A percentile compares a stretch with the other conserved stretches of the same genome.
phyloP scores from a whole-genome alignment of 169 alveolate genomes.

The Plasmodium cynomolgi region DNA sequence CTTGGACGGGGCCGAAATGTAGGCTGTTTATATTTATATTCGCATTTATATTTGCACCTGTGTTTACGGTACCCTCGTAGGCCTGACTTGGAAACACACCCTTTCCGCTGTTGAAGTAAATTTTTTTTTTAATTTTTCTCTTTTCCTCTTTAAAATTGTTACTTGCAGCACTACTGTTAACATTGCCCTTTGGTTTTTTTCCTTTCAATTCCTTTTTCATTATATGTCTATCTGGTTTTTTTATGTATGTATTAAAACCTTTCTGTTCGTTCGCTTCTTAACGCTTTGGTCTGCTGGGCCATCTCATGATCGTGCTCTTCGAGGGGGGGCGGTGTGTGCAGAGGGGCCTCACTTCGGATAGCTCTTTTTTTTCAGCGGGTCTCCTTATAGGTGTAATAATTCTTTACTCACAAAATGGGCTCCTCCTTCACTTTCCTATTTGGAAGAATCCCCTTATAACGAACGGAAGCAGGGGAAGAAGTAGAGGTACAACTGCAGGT shows the following conservation, averaged over 20 bases:
- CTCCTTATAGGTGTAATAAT: not conserved
- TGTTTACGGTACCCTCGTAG: not conserved
- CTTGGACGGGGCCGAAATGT: not conserved
- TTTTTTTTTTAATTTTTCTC: slow-evolving; percentile 12
- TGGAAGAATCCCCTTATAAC: not conserved
- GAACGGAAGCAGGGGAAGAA: not conserved
- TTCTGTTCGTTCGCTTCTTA: not conserved
- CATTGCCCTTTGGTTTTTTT: slow-evolving; percentile 13
- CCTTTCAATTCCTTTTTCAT: slow-evolving; percentile 52
- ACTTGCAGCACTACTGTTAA: slow-evolving; percentile 2
- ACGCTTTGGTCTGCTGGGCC: not conserved
- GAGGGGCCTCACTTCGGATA: not conserved
- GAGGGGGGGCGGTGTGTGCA: not conserved
- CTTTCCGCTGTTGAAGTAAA: not conserved
- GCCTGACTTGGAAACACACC: not conserved
- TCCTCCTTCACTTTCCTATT: not conserved
- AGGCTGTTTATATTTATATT: not conserved
- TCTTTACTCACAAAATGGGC: not conserved
- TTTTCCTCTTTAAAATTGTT: slow-evolving; percentile 2
- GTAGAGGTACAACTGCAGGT: not conserved
- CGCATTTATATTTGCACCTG: not conserved
- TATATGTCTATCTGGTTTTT: not conserved
- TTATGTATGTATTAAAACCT: not conserved
- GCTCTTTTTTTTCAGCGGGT: not conserved
- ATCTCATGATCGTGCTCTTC: not conserved